Evolutionary conservation across 2,329 filamentous ascomycete genomes (phyloP), one percentile per base, ranked within the genome.

Genomic region (Xylariales sp.): DNA sequence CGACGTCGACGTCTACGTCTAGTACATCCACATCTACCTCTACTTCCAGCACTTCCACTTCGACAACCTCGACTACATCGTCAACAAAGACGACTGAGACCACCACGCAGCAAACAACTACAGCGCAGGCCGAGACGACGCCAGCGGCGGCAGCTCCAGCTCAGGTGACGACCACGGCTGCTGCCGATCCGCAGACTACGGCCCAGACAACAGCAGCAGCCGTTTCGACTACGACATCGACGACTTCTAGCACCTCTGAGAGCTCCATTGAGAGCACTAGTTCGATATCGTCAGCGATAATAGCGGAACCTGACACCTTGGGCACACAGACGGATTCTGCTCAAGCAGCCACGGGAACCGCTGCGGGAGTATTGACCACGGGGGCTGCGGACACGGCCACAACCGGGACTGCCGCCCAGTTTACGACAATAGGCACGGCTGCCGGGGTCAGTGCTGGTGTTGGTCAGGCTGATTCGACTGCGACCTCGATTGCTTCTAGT

Each of bases 81-180:
- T 38, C 17, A 10, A 49, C 54, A 41, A 65, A 59, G 62, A 65
- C 61, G 58, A 57, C 58, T 5, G 24, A 20, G 16, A 25, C 36
- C 18, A 32, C 27, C 8, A 32, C 36, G 21, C 28, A 15, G 19
- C 37, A 33, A 31, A 24, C 21, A 27, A 33, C 29, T 12, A 39
- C 37, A 5, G 30, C 37, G 16, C 29, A 33, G 23, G 29, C 24
- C 14, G 20, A 24, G 8, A 30, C 29, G 11, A 29, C 37, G 16
- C 17, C 18, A 24, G 28, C 28, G 16, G 29, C 37, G 8, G 29
- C 29, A 15, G 16, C 21, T 19, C 21, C 21, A 10, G 29, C 37
- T 18, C 29, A 33, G 21, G 19, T 20, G 8, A 21, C 32, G 15
- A 39, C 29, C 10, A 33, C 23, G 7, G 16, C 21, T 19, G 30